Evolutionary conservation across 495 filamentous ascomycete genomes (phyloP).

Genomic region (Lindgomyces ingoldianus): DNA sequence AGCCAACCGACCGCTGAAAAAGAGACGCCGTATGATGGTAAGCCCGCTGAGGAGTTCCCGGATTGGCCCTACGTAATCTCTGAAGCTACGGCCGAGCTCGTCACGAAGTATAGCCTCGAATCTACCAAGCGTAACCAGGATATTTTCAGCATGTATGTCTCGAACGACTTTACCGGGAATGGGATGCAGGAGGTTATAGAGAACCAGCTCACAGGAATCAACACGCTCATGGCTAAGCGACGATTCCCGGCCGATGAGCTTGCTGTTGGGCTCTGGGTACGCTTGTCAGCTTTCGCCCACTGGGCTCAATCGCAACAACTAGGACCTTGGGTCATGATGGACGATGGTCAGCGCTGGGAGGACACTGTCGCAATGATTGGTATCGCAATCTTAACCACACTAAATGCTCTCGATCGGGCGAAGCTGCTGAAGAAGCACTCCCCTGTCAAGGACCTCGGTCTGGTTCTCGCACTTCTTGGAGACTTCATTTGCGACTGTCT

Average conservation of each 20-base stretch:
- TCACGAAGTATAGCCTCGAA: constrained; percentile 1
- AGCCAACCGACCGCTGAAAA: neutral
- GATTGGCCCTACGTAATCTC: constrained; percentile 12
- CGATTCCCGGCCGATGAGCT: neutral
- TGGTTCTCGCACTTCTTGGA: constrained; percentile 13
- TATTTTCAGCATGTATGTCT: constrained; percentile 22
- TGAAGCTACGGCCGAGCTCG: neutral
- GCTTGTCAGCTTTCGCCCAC: constrained; percentile 5
- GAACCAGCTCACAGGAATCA: constrained; percentile 9
- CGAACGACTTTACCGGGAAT: constrained; percentile 23
- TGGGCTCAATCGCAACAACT: neutral
- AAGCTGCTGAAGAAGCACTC: constrained; percentile 8
- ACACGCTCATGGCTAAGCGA: constrained; percentile 6
- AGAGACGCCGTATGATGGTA: neutral
- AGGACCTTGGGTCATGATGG: constrained; percentile 11
- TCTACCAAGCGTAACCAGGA: constrained; percentile 8
- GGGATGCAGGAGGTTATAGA: constrained; percentile 23
- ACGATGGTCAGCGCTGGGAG: constrained; percentile 14
- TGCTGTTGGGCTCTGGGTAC: constrained; percentile 10
- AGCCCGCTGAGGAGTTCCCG: constrained; percentile 8
- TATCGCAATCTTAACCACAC: constrained; percentile 7
- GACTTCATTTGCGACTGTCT: neutral
- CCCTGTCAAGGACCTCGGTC: constrained; percentile 11
- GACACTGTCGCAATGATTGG: constrained; percentile 18
- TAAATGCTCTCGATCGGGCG: constrained; percentile 15